Percentiles rank a stretch among this genome's conserved stretches.
These are phyloP conservation scores for Poteriospumella lacustris DNA, from an alignment of 108 stramenopile species.

Conservation along the genomic window DNA sequence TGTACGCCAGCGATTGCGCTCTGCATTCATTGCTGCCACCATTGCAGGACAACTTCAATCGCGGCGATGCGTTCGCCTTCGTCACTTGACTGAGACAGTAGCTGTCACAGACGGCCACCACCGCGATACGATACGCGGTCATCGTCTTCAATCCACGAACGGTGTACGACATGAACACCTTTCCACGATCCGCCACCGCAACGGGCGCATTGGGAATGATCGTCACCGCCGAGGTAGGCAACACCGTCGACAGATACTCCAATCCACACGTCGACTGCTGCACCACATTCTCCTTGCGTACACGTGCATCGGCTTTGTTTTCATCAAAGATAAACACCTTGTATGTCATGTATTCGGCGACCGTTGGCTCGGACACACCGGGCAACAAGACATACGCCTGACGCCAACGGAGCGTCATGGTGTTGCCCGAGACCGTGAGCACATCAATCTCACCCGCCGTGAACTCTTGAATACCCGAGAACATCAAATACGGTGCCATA, in stretches of 20 bases:
- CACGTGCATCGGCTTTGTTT: too few species aligned
- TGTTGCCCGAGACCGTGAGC: background rate
- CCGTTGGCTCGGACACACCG: background rate
- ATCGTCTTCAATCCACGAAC: background rate
- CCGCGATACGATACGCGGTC: background rate
- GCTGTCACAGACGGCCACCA: background rate
- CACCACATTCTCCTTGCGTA: too few species aligned
- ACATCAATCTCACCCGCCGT: background rate
- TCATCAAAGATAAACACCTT: background rate
- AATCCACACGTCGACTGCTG: too few species aligned
- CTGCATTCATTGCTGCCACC: too few species aligned
- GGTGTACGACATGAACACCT: background rate
- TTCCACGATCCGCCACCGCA: background rate
- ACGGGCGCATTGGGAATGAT: background rate
- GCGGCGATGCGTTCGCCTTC: too few species aligned
- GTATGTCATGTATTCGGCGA: background rate
- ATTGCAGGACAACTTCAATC: too few species aligned
- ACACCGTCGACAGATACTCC: background rate
- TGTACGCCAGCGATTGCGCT: too few species aligned
- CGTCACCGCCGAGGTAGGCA: background rate
- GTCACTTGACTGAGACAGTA: conserved; percentile 12
- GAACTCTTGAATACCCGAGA: too few species aligned
- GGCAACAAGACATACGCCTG: background rate
- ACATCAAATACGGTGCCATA: background rate
- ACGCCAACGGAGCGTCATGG: background rate